Base-by-base conservation (phyloP, 495 filamentous ascomycete species). In the Penicillium herquei region DNA sequence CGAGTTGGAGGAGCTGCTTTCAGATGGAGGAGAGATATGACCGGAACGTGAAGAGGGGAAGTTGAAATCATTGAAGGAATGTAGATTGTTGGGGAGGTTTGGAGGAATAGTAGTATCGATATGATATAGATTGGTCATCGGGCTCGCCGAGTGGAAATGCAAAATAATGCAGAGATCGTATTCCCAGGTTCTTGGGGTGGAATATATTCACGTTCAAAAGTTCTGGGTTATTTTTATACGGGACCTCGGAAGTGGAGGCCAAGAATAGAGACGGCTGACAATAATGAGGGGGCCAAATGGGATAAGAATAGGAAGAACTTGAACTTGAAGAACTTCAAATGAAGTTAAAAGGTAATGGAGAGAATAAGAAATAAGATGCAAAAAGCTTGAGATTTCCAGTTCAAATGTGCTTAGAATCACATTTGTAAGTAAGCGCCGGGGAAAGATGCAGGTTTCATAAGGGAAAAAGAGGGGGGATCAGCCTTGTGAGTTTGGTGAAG, bases 11-110 rank as follows among this genome's bases (percentile, higher is more conserved):
- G 56, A 54, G 54, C 46, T 42, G 16, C 16, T 51, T 51, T 63
- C 61, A 12, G 61, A 57, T n/a, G 54, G 57, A 54, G 61, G 61
- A 42, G 61, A 63, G 21, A 63, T 26, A 34, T 56, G 61, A 37
- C 40, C 52, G 52, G 57, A 26, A 26, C 21, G 21, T 26, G 21
- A 41, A 39, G 51, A 6, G 30, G 55, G 52, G 40, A 63, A 26
- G 2, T 26, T 26, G 21, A 26, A 59, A 53, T 37, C 60, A 63
- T 63, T 61, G 58, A 54, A 45, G 16, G 56, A 39, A 13, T 51
- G 49, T 21, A 54, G 33, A 48, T 13, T 30, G 37, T 48, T 48
- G 26, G 49, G 31, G 49, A 56, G 49, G 34, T 59, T 37, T 39
- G 52, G 31, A 46, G 53, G 49, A 31, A 56, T 37, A 39, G 52